Conservation (phyloP, 768 basidiomycete species). For the Leucogyrophana mollusca region DNA sequence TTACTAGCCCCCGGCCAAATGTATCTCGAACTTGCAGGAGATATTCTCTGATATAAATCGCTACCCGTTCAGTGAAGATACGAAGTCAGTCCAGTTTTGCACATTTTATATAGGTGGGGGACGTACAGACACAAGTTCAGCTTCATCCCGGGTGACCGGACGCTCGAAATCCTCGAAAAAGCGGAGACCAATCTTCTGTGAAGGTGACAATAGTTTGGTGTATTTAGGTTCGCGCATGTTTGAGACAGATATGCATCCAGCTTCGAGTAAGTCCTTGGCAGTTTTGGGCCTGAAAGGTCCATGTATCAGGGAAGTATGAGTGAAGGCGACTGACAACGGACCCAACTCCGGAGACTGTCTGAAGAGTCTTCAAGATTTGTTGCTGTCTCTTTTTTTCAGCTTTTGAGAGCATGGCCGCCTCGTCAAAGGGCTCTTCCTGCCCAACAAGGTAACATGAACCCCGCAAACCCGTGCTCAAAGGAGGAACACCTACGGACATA, state of each 20-base stretch:
- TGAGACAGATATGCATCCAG: slow-evolving; percentile 45
- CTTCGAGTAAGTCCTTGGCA: slow-evolving; percentile 46
- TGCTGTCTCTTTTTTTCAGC: slow-evolving; percentile 23
- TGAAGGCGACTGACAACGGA: slow-evolving; percentile 19
- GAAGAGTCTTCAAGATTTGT: slow-evolving; percentile 31
- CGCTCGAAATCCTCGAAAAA: slow-evolving; percentile 41
- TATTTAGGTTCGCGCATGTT: slow-evolving; percentile 42
- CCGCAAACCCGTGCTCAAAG: neutral
- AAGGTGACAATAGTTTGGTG: slow-evolving; percentile 33
- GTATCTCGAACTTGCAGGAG: slow-evolving; percentile 45
- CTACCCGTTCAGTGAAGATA: no score
- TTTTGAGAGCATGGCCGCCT: slow-evolving; percentile 2
- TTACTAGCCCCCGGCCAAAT: slow-evolving; percentile 58
- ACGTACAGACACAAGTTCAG: slow-evolving; percentile 45
- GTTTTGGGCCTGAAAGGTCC: slow-evolving; percentile 13
- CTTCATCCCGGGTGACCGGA: slow-evolving; percentile 38
- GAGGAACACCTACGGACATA: slow-evolving; percentile 33
- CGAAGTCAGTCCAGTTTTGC: no score
- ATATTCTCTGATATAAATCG: slow-evolving; percentile 48
- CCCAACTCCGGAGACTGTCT: slow-evolving; percentile 48
- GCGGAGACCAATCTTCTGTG: slow-evolving; percentile 37
- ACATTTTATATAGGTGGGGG: no score
- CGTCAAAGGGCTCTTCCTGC: neutral
- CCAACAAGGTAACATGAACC: slow-evolving; percentile 1
- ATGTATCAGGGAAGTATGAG: neutral